phyloP scores from a whole-genome alignment of 2,329 filamentous ascomycete species.

The Talaromyces albobiverticillius region DNA sequence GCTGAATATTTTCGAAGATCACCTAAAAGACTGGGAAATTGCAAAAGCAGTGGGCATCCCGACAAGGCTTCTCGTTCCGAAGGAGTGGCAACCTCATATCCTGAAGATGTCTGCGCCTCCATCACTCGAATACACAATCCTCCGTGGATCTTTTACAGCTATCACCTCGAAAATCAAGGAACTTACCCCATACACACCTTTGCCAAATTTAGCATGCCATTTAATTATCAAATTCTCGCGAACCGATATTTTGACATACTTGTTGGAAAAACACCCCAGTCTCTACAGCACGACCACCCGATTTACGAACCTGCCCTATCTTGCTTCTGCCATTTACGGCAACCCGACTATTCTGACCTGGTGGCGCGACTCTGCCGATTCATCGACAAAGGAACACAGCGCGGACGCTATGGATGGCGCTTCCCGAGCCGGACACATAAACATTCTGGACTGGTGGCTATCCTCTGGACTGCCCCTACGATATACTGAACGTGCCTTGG shows the following conservation, averaged over 20 bases:
- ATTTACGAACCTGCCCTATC: slow-evolving; percentile 76
- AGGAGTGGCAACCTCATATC: slow-evolving; percentile 66
- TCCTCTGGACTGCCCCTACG: slow-evolving; percentile 73
- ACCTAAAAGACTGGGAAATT: slow-evolving; percentile 85
- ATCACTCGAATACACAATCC: slow-evolving; percentile 79
- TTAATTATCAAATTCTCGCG: slow-evolving; percentile 90
- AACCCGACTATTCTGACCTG: slow-evolving; percentile 82
- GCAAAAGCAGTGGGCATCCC: slow-evolving; percentile 77
- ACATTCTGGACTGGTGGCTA: slow-evolving; percentile 90
- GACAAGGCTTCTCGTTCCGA: slow-evolving; percentile 70
- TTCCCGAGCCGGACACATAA: slow-evolving; percentile 77
- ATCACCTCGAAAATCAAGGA: slow-evolving; percentile 71
- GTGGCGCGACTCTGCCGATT: slow-evolving; percentile 81
- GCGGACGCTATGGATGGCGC: slow-evolving; percentile 83
- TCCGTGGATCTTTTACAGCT: slow-evolving; percentile 66
- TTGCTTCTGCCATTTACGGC: slow-evolving; percentile 82
- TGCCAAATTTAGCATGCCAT: slow-evolving; percentile 79
- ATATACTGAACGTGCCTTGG: slow-evolving; percentile 82
- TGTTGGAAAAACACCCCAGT: slow-evolving; percentile 65
- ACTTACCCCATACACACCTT: slow-evolving; percentile 65
- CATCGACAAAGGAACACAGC: slow-evolving; percentile 83
- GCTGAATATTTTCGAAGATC: slow-evolving; percentile 76
- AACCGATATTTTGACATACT: slow-evolving; percentile 71
- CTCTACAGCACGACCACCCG: slow-evolving; percentile 86
- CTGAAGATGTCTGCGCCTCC: slow-evolving; percentile 65